Conservation (phyloP, 2,329 filamentous ascomycete species). For the Colletotrichum lindemuthianum region DNA sequence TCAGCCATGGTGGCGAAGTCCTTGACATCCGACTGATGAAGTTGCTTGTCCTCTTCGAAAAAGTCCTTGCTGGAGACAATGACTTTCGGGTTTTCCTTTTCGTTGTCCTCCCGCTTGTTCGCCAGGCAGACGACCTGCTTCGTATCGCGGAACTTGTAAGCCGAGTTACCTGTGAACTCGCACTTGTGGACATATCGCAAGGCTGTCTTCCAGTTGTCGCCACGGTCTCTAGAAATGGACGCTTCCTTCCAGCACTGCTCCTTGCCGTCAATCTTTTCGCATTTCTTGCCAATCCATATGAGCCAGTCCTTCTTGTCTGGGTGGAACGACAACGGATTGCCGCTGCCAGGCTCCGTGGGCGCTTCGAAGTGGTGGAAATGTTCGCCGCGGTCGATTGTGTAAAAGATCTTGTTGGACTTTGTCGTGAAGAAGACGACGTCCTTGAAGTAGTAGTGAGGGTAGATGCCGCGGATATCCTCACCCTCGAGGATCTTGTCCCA, state of each 20-base stretch:
- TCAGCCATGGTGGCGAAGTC: constrained; percentile 96
- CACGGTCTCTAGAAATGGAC: constrained; percentile 81
- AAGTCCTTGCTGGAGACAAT: constrained; percentile 83
- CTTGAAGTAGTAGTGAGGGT: constrained; percentile 82
- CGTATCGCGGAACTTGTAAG: constrained; percentile 61
- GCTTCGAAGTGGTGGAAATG: constrained; percentile 79
- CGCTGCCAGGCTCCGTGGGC: constrained; percentile 60
- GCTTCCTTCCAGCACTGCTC: constrained; percentile 77
- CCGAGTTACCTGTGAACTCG: constrained; percentile 80
- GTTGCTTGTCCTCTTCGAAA: constrained; percentile 71
- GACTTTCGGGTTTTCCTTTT: constrained; percentile 70
- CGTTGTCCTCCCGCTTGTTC: constrained; percentile 69
- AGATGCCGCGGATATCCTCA: constrained; percentile 75
- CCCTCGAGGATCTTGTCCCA: constrained; percentile 79
- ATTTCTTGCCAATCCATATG: constrained; percentile 86
- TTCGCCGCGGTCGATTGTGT: constrained; percentile 82
- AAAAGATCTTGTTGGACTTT: constrained; percentile 71
- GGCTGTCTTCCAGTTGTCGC: constrained; percentile 80
- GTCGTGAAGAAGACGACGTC: constrained; percentile 91
- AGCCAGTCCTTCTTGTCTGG: constrained; percentile 88
- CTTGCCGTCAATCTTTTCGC: constrained; percentile 61
- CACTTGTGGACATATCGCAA: constrained; percentile 82
- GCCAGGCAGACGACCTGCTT: constrained; percentile 69
- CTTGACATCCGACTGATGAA: constrained; percentile 76
- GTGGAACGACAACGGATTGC: constrained; percentile 77